Base-by-base conservation (phyloP, 1,284 basidiomycete genomes). In the Puccinia triticina region DNA sequence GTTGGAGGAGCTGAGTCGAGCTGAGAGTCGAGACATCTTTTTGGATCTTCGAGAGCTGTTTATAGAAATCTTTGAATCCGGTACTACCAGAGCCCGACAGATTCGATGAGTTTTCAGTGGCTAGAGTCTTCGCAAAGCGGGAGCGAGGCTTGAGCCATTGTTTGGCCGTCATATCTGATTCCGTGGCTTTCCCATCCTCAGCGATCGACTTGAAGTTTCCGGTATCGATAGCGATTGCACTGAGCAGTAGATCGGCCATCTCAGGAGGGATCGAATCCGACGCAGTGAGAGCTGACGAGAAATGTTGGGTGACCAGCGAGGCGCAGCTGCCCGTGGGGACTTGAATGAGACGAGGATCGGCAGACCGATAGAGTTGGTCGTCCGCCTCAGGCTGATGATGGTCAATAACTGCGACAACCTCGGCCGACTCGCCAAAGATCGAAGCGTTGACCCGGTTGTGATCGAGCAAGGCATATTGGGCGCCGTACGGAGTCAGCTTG, bases 331-430 rank as follows among this genome's bases (percentile, higher is more conserved):
- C 95, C 4, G 86, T 85, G 0, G 91, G 90, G 2, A 88, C 86
- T 61, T 88, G 87, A 81, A 97, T 89, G 76, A 91, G 87, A 26
- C 95, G 90, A 2, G 93, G 91, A 14, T 89, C 86, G 0, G 94
- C 93, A 0, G 37, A 21, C 14, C 89, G 50, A 85, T 82, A 7
- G 86, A 86, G 86, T 96, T 91, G 2, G 90, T 88, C 0, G 90
- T 89, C 84, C 96, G 37, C 46, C 29, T 59, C 95, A 87, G 98
- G 95, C 61, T 90, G 91, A 87, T 99, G 96, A 86, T 99, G 96
- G 87, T 99, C 96, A n/a, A 99, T 88, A 76, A 98, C 89, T 1
- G 92, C 91, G 0, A 91, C 89, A 5, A 98, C 94, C 12, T 88
- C 87, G 10, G 85, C 82, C 34, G 87, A 86, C 8, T 89, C 87